Percentiles rank a stretch among this genome's conserved stretches.
Conservation (phyloP, 73 alveolate genomes). For the Paramecium primaurelia region DNA sequence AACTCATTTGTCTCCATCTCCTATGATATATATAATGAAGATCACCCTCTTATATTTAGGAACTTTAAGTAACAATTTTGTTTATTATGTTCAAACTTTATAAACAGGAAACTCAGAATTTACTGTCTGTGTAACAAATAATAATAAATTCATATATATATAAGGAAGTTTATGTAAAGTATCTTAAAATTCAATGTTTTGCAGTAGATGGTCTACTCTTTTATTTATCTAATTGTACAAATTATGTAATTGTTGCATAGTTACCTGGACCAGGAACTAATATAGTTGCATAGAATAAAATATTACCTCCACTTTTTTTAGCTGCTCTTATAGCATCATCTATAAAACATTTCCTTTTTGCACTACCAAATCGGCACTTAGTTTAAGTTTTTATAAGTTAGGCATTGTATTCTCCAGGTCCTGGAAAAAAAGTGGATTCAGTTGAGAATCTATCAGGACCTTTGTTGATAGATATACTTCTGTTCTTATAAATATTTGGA, state of each 20-base stretch:
- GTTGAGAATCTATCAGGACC: constrained; percentile 24
- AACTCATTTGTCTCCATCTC: no score
- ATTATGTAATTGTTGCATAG: background rate
- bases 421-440: background rate
- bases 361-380: background rate
- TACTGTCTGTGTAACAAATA: constrained; percentile 55
- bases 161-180: background rate
- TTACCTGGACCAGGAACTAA: constrained; percentile 36
- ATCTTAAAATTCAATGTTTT: background rate
- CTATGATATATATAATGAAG: no score
- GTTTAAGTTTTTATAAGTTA: background rate
- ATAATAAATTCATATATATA: background rate
- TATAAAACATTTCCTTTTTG: background rate
- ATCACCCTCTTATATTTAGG: background rate
- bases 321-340: constrained; percentile 3
- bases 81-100: no score
- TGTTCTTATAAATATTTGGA: background rate
- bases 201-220: constrained; percentile 8
- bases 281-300: background rate
- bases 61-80: no score
- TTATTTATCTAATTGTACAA: background rate
- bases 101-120: background rate
- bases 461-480: background rate
- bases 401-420: constrained; percentile 30
- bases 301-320: background rate